Conservation (phyloP, 257 asterid genomes). For the Dorcoceras hygrometricum region DNA sequence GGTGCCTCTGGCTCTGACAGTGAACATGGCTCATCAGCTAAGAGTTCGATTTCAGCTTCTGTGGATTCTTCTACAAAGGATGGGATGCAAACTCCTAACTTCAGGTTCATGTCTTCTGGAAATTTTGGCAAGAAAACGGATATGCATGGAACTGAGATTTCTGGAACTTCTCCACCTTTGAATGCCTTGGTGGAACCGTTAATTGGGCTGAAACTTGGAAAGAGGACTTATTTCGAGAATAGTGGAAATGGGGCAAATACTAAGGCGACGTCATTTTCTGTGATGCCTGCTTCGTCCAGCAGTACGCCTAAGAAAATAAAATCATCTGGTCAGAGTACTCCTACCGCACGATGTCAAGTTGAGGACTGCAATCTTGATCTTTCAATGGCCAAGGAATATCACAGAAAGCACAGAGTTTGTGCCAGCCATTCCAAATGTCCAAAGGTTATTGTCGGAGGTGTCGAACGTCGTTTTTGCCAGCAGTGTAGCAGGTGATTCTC, state of each 20-base stretch:
- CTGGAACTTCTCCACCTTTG: constrained; percentile 44
- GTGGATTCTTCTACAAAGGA: constrained; percentile 59
- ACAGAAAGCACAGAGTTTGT: constrained; percentile 86
- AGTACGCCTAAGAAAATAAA: constrained; percentile 49
- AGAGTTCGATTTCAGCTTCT: constrained; percentile 79
- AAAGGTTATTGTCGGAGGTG: constrained; percentile 62
- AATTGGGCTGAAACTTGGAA: constrained; percentile 79
- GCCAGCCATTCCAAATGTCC: constrained; percentile 75
- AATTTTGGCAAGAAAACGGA: constrained; percentile 27
- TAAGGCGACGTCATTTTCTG: constrained; percentile 45
- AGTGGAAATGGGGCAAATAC: constrained; percentile 36
- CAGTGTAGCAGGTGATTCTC: constrained; percentile 85
- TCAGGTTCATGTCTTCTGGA: constrained; percentile 41
- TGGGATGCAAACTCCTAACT: constrained; percentile 39
- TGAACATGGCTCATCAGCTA: constrained; percentile 68
- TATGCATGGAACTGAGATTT: constrained; percentile 27
- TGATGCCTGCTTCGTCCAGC: constrained; percentile 42
- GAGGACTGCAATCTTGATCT: constrained; percentile 85
- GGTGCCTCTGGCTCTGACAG: constrained; percentile 62
- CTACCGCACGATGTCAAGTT: constrained; percentile 59
- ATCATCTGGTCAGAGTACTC: constrained; percentile 36
- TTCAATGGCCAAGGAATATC: constrained; percentile 76
- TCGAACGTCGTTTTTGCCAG: constrained; percentile 88
- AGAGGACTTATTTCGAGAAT: constrained; percentile 75
- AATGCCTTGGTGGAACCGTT: constrained; percentile 60